phyloP scores from a whole-genome alignment of 2,329 filamentous ascomycete species.

The Fusarium chaquense region DNA sequence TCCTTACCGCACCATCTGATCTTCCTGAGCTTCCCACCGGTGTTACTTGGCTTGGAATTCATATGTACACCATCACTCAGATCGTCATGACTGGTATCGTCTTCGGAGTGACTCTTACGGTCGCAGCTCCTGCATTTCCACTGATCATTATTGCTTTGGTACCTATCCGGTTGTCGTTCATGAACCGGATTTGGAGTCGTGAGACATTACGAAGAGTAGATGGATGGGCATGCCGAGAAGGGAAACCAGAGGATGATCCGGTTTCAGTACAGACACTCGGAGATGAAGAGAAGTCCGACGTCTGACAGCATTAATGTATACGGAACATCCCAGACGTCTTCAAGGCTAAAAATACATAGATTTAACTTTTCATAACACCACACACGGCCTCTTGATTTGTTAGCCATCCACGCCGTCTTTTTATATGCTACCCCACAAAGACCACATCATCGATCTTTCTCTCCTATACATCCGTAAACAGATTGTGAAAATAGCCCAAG shows the following conservation, averaged over 20 bases:
- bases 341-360: neutral
- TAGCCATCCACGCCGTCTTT: conserved; percentile 45
- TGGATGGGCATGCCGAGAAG: conserved; percentile 63
- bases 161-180: conserved; percentile 69
- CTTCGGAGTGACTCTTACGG: conserved; percentile 72
- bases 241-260: conserved; percentile 63
- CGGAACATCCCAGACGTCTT: neutral
- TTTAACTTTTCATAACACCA: conserved; percentile 7
- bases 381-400: neutral
- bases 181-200: conserved; percentile 70
- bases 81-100: conserved; percentile 69
- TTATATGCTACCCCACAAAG: conserved; percentile 41
- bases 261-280: conserved; percentile 27
- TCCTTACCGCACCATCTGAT: conserved; percentile 65
- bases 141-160: conserved; percentile 74
- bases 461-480: neutral
- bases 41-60: conserved; percentile 65
- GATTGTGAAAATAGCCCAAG: neutral
- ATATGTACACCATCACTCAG: conserved; percentile 69
- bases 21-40: conserved; percentile 61
- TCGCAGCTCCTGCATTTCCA: conserved; percentile 72
- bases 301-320: conserved; percentile 12
- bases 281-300: conserved; percentile 49
- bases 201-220: conserved; percentile 65
- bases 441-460: neutral